Conservation (phyloP, 306 rosid genomes). For the Macrotyloma uniflorum region DNA sequence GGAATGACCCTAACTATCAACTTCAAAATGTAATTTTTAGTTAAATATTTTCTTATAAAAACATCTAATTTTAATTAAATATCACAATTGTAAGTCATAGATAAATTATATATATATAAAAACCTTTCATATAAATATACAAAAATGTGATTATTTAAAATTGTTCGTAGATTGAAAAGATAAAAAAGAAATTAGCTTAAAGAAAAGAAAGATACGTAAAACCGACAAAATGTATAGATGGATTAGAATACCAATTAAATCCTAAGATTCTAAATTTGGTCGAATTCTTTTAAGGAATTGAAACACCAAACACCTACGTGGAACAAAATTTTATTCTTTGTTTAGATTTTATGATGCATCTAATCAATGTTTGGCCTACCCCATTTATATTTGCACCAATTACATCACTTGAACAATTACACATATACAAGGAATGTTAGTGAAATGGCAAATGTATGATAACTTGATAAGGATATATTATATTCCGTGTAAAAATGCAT, state of each 20-base stretch:
- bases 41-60: neutral
- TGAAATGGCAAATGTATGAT: neutral
- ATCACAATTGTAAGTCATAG: too few species aligned
- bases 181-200: too few species aligned
- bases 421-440: neutral
- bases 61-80: too few species aligned
- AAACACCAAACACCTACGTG: neutral
- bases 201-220: too few species aligned
- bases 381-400: neutral
- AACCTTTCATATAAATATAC: too few species aligned
- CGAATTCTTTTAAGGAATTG: too few species aligned
- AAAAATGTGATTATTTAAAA: too few species aligned
- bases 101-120: too few species aligned
- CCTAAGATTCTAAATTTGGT: too few species aligned
- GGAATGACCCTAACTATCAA: neutral
- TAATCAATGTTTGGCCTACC: neutral
- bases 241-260: too few species aligned
- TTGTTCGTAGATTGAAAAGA: too few species aligned
- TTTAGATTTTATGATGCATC: neutral
- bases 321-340: neutral
- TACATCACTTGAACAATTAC: neutral
- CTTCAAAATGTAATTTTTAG: neutral
- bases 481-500: conserved; percentile 1
- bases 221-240: too few species aligned
- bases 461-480: neutral